These are phyloP conservation scores for Diaporthe sp. DNA, from an alignment of 2,329 filamentous ascomycete species.

Conservation along the genomic window DNA sequence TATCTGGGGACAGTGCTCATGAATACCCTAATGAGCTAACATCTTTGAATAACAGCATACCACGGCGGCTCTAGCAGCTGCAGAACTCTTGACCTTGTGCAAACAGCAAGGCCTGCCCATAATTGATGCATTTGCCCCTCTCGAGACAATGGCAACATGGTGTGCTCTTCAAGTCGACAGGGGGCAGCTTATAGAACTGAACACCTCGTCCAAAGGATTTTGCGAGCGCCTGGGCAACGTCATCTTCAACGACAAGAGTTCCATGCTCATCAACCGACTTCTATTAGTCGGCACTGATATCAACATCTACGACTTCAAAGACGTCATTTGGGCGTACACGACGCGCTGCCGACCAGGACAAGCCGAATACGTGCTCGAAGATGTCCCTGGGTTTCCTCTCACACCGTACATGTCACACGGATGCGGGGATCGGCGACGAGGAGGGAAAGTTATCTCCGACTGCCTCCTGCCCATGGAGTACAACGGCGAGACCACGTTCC, in stretches of 20 bases:
- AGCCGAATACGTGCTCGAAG: constrained; percentile 57
- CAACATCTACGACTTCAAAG: background rate
- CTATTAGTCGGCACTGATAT: constrained; percentile 53
- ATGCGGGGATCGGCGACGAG: background rate
- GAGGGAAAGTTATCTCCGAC: background rate
- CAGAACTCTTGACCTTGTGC: constrained; percentile 51
- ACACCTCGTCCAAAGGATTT: constrained; percentile 55
- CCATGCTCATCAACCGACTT: constrained; percentile 54
- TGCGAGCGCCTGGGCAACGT: constrained; percentile 53
- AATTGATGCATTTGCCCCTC: constrained; percentile 54
- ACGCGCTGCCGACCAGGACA: constrained; percentile 56
- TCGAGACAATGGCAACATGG: constrained; percentile 60
- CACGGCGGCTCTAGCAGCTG: constrained; percentile 54
- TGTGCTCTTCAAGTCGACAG: constrained; percentile 65
- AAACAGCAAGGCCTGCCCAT: constrained; percentile 53
- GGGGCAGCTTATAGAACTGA: constrained; percentile 63
- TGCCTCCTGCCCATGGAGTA: background rate
- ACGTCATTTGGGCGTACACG: constrained; percentile 56
- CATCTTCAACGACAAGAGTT: constrained; percentile 53
- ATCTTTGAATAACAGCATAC: constrained; percentile 39
- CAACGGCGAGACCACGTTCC: background rate
- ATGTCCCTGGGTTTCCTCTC: constrained; percentile 53
- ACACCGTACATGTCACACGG: constrained; percentile 60
- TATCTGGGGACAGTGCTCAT: too few relatives aligned
- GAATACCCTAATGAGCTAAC: too few relatives aligned